A percentile compares a stretch with the other conserved stretches of the same genome.
These are phyloP conservation scores for Mucor plumbeus DNA, from an alignment of 371 early-diverging fungal genomes.

Conservation along the genomic window DNA sequence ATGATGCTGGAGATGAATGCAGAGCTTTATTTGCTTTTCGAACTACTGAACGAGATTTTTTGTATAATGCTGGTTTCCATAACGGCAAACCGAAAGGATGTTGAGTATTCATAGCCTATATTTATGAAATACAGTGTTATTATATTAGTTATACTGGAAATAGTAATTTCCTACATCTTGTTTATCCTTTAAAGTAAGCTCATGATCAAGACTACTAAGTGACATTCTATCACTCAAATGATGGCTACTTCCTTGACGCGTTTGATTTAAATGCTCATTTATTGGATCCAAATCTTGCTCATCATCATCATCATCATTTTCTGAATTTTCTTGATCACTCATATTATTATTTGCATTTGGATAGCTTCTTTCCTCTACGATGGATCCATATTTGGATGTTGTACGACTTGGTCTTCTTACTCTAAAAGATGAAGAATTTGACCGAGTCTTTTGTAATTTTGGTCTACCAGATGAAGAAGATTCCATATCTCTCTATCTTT, in stretches of 20 bases:
- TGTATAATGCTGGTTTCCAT: constrained; percentile 98
- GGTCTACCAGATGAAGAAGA: constrained; percentile 18
- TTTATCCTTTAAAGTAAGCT: constrained; percentile 68
- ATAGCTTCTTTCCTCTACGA: constrained; percentile 17
- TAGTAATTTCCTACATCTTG: constrained; percentile 56
- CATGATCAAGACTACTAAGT: constrained; percentile 40
- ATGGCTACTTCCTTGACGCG: neutral
- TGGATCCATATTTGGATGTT: constrained; percentile 31
- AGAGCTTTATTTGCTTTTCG: constrained; percentile 82
- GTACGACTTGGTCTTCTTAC: constrained; percentile 23
- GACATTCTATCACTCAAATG: constrained; percentile 20
- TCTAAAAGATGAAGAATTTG: constrained; percentile 16
- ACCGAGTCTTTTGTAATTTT: constrained; percentile 18
- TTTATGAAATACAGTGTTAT: neutral
- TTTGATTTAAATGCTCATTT: neutral
- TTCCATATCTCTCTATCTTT: neutral
- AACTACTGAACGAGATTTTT: constrained; percentile 89
- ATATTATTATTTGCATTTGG: neutral
- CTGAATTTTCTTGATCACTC: constrained; percentile 4
- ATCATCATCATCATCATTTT: constrained; percentile 7
- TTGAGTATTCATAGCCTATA: constrained; percentile 77
- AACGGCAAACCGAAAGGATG: constrained; percentile 97
- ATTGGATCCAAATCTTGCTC: neutral
- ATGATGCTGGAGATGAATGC: constrained; percentile 78
- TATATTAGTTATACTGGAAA: neutral